These are phyloP conservation scores for Licmophora abbreviata DNA, from an alignment of 108 stramenopile genomes.

Conservation along the genomic window DNA sequence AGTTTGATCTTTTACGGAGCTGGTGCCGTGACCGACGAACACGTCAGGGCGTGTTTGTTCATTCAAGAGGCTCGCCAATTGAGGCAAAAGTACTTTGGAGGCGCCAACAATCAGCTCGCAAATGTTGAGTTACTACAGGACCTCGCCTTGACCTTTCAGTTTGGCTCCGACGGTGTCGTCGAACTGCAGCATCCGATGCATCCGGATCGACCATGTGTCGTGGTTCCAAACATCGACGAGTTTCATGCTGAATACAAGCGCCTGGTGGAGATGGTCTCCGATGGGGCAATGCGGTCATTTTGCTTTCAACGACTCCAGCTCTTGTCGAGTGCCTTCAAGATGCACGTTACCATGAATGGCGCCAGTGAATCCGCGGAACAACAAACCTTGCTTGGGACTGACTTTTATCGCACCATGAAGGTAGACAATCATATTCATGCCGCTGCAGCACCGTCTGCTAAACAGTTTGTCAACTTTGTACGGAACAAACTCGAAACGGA, in stretches of 20 bases:
- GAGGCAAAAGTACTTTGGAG: constrained; percentile 66
- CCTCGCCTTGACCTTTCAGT: constrained; percentile 17
- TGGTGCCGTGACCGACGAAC: constrained; percentile 70
- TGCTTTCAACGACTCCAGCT: constrained; percentile 84
- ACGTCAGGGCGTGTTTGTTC: constrained; percentile 57
- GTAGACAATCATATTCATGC: constrained; percentile 99
- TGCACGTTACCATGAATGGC: constrained; percentile 82
- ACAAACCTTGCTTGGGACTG: constrained; percentile 80
- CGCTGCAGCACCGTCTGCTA: constrained; percentile 95
- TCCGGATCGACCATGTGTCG: constrained; percentile 3
- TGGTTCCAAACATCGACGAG: constrained; percentile 54
- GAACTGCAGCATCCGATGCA: constrained; percentile 42
- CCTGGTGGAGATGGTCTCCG: constrained; percentile 56
- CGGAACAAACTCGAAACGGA: constrained; percentile 90
- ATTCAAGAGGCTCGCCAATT: constrained; percentile 58
- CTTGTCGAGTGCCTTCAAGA: constrained; percentile 72
- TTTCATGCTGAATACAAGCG: constrained; percentile 70
- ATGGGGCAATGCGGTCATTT: constrained; percentile 79
- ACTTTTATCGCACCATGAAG: constrained; percentile 98
- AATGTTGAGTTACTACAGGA: constrained; percentile 9
- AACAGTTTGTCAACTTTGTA: constrained; percentile 98
- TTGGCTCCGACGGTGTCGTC: constrained; percentile 63
- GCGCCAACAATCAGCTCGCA: constrained; percentile 19
- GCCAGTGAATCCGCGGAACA: constrained; percentile 72
- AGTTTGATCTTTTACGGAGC: constrained; percentile 84